Evolutionary conservation across 2,329 filamentous ascomycete genomes (phyloP), one percentile per base, ranked within the genome.

Genomic region (Thelonectria olida): DNA sequence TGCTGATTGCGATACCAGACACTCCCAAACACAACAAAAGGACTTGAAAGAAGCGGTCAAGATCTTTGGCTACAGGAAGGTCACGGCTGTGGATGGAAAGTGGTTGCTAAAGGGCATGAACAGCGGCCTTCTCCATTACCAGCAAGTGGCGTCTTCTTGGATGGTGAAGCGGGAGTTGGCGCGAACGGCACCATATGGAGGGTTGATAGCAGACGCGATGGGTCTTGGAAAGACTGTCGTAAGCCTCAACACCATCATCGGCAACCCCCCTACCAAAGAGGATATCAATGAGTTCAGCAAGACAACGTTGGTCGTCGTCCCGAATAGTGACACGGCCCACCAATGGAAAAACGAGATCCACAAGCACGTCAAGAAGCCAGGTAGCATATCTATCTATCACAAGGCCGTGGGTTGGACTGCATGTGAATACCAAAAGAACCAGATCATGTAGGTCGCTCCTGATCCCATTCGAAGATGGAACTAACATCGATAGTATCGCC

Each of bases 181-280:
- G 1, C 9, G 20, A 0, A 36, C 73, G 0, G 56, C 3, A 71
- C 28, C 84, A 80, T 88, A 87, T 67, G 88, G 88, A 3, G 88
- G 88, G 0, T 77, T 90, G 2, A 66, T 90, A 0, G 85, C 84
- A 0, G 87, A 90, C 67, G 82, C 83, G 23, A 89, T 90, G 86
- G 88, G 88, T 0, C 72, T 90, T 1, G 88, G 88, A 0, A 91
- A 91, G 73, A 90, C 88, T 15, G 87, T 97, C 10, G 91, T 92
- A 66, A 87, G 88, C 23, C 81, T 97, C n/a, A 86, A 92, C 1
- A 82, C 96, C 28, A 90, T 96, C 57, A 80, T 90, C 1, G 85
- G 85, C 1, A 84, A 89, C 9, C 81, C 80, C 0, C 82, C 79
- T 0, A 66, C 76, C 0, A 59, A 78, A 9, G 77, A 82, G 19